Base-by-base conservation (phyloP, 768 basidiomycete genomes). In the Xerocomellus amylosporus region DNA sequence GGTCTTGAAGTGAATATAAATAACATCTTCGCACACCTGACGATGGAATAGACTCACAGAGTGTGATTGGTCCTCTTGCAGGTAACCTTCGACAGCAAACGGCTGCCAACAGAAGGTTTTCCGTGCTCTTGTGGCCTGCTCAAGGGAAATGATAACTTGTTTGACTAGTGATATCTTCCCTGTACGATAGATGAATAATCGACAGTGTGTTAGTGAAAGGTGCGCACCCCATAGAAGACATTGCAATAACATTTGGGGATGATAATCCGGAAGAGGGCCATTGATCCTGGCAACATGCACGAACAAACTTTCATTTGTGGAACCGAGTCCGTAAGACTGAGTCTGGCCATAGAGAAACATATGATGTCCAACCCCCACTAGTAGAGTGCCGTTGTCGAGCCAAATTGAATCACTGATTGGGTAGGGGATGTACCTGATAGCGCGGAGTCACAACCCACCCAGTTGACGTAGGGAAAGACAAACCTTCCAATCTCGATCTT, bases 241-340 rank as follows among this genome's bases (percentile, higher is more conserved):
- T 65, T 98, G 95, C 13, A 94, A 73, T 17, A 98, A 68, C 80
- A 96, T 87, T 64, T 95, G 92, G 4, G 96, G 95, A 72, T 98
- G 93, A 68, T 91, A 94, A 69, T 97, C 91, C 17, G 85, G 82
- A 34, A 98, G 72, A 4, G 96, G 94, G 0, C 92, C 93, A 66
- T 95, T 94, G 46, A 83, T 79, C 53, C 85, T 73, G 6, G 89
- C 90, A 34, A 94, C 90, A 63, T 89, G 79, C 62, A 92, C 88
- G 53, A 96, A 90, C 15, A 96, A 75, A 59, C 83, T 84, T 59
- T 78, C 76, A 8, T 70, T 62, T 5, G 65, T 60, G 5, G 62
- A 55, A 46, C 61, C 52, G 39, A 58, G 46, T 48, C 59, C 24
- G 64, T 55, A 54, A 9, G 54, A 52, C 40, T 54, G 61, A 22